Conservation (phyloP, 371 early-diverging fungal species). For the Mucor mucedo region DNA sequence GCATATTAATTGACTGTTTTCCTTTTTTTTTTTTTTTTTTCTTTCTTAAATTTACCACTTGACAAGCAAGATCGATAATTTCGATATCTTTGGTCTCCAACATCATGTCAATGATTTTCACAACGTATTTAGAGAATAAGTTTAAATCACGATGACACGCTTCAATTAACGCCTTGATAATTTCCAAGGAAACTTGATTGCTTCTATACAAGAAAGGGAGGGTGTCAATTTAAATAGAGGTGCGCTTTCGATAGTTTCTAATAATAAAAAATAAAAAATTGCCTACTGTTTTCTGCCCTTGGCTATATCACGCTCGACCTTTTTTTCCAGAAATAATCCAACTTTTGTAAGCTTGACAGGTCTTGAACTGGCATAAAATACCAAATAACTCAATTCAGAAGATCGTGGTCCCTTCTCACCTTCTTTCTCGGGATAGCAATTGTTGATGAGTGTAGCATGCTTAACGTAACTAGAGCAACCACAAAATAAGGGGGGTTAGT, state of each 20-base stretch:
- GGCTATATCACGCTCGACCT: conserved; percentile 70
- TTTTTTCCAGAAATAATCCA: conserved; percentile 82
- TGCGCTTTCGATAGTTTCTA: too few species aligned
- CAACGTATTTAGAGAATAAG: conserved; percentile 79
- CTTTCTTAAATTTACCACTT: conserved; percentile 45
- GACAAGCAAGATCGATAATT: conserved; percentile 57
- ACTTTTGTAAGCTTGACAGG: conserved; percentile 94
- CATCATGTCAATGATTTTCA: conserved; percentile 60
- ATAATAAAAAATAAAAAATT: too few species aligned
- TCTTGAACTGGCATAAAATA: conserved; percentile 88
- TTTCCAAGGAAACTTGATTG: conserved; percentile 65
- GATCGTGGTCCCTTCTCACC: conserved; percentile 83
- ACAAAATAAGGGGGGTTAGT: not conserved
- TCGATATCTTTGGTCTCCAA: conserved; percentile 59
- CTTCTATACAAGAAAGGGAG: conserved; percentile 23
- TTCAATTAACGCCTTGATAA: conserved; percentile 74
- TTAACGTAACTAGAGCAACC: conserved; percentile 73
- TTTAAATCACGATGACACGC: conserved; percentile 79
- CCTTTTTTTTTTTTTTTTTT: too few species aligned
- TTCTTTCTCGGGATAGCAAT: conserved; percentile 87
- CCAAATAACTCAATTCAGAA: conserved; percentile 85
- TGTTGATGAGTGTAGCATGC: conserved; percentile 91
- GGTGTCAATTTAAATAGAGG: not conserved
- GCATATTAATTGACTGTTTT: not conserved
- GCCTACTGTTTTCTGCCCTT: conserved; percentile 62